A percentile compares a stretch with the other conserved stretches of the same genome.
Evolutionary conservation across 2,329 filamentous ascomycete genomes (phyloP).

Genomic region (Penicillium sp.): DNA sequence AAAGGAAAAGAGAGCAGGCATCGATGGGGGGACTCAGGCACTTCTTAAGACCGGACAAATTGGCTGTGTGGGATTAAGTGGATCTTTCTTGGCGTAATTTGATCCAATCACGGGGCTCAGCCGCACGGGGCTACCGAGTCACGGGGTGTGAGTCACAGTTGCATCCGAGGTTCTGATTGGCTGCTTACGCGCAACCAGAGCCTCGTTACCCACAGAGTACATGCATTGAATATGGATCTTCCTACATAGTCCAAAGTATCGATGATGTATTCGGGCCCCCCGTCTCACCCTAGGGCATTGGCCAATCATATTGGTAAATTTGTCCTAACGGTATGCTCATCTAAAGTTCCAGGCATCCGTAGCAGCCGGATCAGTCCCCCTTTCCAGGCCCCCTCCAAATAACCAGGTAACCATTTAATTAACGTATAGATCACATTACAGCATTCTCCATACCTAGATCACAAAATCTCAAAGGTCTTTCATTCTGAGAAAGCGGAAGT

Average conservation of each 20-base stretch:
- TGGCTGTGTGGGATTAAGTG: conserved; percentile 15
- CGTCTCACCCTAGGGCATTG: conserved; percentile 5
- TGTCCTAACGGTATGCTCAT: conserved; percentile 1
- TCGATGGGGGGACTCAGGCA: conserved; percentile 39
- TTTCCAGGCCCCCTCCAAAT: background rate
- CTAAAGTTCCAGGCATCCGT: conserved; percentile 11
- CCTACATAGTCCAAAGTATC: background rate
- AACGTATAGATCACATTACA: background rate
- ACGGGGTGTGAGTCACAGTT: conserved; percentile 42
- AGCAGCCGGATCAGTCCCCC: conserved; percentile 4
- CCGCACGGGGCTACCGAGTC: conserved; percentile 22
- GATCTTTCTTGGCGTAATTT: background rate
- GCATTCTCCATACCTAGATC: background rate
- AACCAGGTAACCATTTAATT: background rate
- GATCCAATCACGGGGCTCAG: conserved; percentile 27
- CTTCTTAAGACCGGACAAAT: conserved; percentile 35
- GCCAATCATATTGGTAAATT: conserved; percentile 5
- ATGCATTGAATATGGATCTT: background rate
- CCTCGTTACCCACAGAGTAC: conserved; percentile 1
- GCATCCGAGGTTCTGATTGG: conserved; percentile 26
- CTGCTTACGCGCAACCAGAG: background rate
- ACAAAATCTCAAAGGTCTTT: too few species aligned
- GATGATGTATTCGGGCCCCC: conserved; percentile 1
- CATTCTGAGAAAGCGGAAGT: background rate
- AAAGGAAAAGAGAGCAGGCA: conserved; percentile 35